Percentiles rank a stretch among this genome's conserved stretches.
Conservation (phyloP, 306 rosid genomes). For the Rosa chinensis region DNA sequence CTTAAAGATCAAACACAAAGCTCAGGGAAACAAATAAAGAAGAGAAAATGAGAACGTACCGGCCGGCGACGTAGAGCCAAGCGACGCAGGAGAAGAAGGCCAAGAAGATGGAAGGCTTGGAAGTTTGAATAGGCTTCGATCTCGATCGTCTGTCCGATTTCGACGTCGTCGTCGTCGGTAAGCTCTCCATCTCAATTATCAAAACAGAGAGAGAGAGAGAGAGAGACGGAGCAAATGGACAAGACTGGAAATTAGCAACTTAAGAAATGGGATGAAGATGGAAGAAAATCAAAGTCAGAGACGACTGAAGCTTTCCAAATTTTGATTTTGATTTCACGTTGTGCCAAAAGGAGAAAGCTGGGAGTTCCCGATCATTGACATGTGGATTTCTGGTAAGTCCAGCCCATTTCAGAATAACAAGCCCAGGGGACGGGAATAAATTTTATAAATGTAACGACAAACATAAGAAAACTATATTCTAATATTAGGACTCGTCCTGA, state of each 20-base stretch:
- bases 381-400: not conserved
- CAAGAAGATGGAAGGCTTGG: slow-evolving; percentile 72
- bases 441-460: no score
- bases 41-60: slow-evolving; percentile 38
- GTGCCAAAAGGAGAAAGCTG: not conserved
- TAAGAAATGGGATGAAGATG: not conserved
- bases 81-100: slow-evolving; percentile 96
- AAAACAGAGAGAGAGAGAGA: not conserved
- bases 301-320: not conserved
- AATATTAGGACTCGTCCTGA: no score
- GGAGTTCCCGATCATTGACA: not conserved
- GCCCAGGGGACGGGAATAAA: no score
- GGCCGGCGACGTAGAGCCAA: slow-evolving; percentile 98
- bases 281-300: not conserved
- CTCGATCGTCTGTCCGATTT: slow-evolving; percentile 65
- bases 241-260: not conserved
- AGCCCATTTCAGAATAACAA: not conserved
- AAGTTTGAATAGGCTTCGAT: slow-evolving; percentile 68
- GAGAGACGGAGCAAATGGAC: not conserved
- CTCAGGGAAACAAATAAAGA: not conserved
- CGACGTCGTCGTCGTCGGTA: slow-evolving; percentile 63
- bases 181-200: slow-evolving; percentile 55
- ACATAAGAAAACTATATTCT: no score
- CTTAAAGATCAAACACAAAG: not conserved
- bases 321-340: not conserved